Base-by-base conservation (phyloP, 306 rosid genomes). In the Pterocarpus macrocarpus region DNA sequence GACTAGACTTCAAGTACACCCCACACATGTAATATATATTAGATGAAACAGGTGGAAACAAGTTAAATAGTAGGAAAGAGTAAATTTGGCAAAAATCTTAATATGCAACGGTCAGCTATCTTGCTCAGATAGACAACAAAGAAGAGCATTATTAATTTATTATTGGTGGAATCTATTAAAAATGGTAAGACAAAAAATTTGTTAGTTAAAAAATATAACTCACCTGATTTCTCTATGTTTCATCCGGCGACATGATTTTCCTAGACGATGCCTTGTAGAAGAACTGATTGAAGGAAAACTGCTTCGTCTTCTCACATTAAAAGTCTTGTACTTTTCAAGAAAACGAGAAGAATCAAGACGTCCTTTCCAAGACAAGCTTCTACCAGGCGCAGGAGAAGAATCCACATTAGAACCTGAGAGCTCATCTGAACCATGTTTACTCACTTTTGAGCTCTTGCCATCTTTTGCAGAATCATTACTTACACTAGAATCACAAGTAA, bases 351-450 rank as follows among this genome's bases (percentile, higher is more conserved):
- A 83, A 81, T 85, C 80, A 41, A 49, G 84, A 33, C 88, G 96
- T 75, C 97, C 99, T 84, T 93, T 95, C 99, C 99, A 93, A 77
- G 98, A 95, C 88, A 95, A 82, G 93, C 92, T 91, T 87, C 89
- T 88, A 79, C 91, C 77, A 68, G 83, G 71, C 53, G 78, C 76
- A 5, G 82, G 89, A 71, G 92, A 90, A 86, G 94, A 83, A 83
- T 91, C 93, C 44, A 45, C 61, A 22, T 87, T 90, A 76, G 92
- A 93, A 80, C 90, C 92, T 49, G 83, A 90, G 61, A 69, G 68
- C 67, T 92, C 97, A 44, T 88, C 93, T 66, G 84, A 84, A 39
- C 65, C 87, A 30, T 77, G 86, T 68, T 80, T 77, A 85, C 91
- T 89, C 62, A 17, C 84, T 80, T 75, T 82, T 35, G 85, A 84